Conservation (phyloP, 2,329 filamentous ascomycete species). For the Penicillium corylophilum region DNA sequence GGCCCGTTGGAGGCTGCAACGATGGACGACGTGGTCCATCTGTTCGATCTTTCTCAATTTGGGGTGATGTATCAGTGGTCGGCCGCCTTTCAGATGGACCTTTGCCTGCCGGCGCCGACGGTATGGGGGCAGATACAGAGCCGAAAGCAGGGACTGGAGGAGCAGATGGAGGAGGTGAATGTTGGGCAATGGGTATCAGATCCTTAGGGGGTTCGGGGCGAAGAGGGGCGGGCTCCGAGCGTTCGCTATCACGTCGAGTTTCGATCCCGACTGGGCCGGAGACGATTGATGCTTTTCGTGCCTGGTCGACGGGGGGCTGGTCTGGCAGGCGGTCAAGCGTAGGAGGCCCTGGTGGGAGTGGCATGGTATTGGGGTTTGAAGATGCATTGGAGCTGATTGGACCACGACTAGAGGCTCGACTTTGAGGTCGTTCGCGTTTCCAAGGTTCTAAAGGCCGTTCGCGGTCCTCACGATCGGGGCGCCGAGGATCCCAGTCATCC, state of each 20-base stretch:
- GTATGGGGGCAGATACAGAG: slow-evolving; percentile 34
- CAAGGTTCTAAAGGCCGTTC: slow-evolving; percentile 35
- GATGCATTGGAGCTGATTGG: slow-evolving; percentile 24
- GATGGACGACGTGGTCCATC: slow-evolving; percentile 20
- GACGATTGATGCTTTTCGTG: slow-evolving; percentile 25
- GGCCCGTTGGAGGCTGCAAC: slow-evolving; percentile 44
- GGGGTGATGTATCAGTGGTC: slow-evolving; percentile 5
- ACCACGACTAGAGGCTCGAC: slow-evolving; percentile 30
- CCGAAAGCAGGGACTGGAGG: slow-evolving; percentile 47
- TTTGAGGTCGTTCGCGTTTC: slow-evolving; percentile 43
- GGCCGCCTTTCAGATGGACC: slow-evolving; percentile 13
- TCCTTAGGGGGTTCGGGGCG: slow-evolving; percentile 32
- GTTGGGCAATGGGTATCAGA: slow-evolving; percentile 24
- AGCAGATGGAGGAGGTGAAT: slow-evolving; percentile 39
- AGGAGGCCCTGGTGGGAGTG: slow-evolving; percentile 13
- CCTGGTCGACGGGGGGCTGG: slow-evolving; percentile 22
- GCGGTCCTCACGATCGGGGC: slow-evolving; percentile 27
- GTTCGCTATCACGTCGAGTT: slow-evolving; percentile 33
- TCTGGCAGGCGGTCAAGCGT: slow-evolving; percentile 26
- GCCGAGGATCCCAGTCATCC: slow-evolving; percentile 29
- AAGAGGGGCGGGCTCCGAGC: slow-evolving; percentile 24
- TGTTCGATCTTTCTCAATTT: slow-evolving; percentile 25
- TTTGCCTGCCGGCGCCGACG: slow-evolving; percentile 23
- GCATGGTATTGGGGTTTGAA: slow-evolving; percentile 11
- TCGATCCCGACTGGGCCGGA: slow-evolving; percentile 22